Conservation (phyloP, 2,329 filamentous ascomycete species). For the Colletotrichum chrysophilum region DNA sequence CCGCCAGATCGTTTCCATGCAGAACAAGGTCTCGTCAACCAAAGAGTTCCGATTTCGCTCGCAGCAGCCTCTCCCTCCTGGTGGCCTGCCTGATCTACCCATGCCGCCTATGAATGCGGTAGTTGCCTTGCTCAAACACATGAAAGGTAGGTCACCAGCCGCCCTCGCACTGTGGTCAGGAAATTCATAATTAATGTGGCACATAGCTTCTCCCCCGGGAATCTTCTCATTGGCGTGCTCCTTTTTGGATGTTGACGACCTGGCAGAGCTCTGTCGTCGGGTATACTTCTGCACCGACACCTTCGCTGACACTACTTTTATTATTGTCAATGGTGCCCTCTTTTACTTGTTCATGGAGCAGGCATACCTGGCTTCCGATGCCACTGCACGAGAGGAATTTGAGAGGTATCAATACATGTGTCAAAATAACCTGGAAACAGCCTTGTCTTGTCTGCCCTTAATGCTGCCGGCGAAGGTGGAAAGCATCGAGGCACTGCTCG, state of each 20-base stretch:
- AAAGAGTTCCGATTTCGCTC: slow-evolving; percentile 50
- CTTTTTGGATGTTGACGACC: slow-evolving; percentile 54
- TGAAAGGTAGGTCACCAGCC: slow-evolving; percentile 40
- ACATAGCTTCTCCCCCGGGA: slow-evolving; percentile 47
- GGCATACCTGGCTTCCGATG: slow-evolving; percentile 38
- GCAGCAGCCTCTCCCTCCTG: slow-evolving; percentile 49
- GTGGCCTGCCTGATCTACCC: slow-evolving; percentile 54
- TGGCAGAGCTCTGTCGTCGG: slow-evolving; percentile 52
- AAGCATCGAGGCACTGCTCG: slow-evolving; percentile 63
- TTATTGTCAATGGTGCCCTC: slow-evolving; percentile 54
- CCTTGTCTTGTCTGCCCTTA: slow-evolving; percentile 56
- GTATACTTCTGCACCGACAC: slow-evolving; percentile 60
- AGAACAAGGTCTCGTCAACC: slow-evolving; percentile 45
- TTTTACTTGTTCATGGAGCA: slow-evolving; percentile 57
- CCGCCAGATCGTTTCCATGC: slow-evolving; percentile 57
- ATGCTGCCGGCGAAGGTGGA: slow-evolving; percentile 59
- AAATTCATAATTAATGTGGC: neutral
- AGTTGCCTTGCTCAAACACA: slow-evolving; percentile 51
- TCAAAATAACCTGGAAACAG: slow-evolving; percentile 55
- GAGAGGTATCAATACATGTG: slow-evolving; percentile 44
- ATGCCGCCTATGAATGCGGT: slow-evolving; percentile 60
- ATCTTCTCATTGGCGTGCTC: slow-evolving; percentile 56
- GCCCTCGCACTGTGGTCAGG: too few relatives aligned
- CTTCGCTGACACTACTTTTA: slow-evolving; percentile 53
- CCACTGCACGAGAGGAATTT: slow-evolving; percentile 36